These are phyloP conservation scores for Ramaria sp. DNA, from an alignment of 768 basidiomycete species.

Conservation along the genomic window DNA sequence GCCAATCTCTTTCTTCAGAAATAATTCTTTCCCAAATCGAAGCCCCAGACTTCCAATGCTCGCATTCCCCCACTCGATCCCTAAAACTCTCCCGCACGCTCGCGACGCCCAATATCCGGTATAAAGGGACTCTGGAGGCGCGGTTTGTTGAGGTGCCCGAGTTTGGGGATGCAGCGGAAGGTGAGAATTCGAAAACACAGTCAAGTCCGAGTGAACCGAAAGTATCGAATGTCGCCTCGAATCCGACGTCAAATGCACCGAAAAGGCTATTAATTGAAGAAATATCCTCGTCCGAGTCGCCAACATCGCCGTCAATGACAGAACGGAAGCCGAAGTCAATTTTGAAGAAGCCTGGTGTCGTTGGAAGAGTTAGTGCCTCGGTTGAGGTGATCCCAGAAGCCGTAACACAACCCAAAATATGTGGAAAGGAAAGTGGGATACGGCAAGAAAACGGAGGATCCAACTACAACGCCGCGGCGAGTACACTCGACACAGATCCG, in stretches of 20 bases:
- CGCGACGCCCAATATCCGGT: slow-evolving; percentile 62
- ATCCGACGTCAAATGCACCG: slow-evolving; percentile 9
- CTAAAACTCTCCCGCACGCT: slow-evolving; percentile 58
- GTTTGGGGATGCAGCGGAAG: not conserved
- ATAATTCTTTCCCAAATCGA: slow-evolving; percentile 19
- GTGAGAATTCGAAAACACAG: not conserved
- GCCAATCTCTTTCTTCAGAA: slow-evolving; percentile 23
- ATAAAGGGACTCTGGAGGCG: slow-evolving; percentile 57
- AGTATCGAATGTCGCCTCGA: not conserved
- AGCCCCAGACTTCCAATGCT: slow-evolving; percentile 60
- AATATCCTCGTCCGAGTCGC: slow-evolving; percentile 11
- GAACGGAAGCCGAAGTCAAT: not conserved
- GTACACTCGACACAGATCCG: too few species aligned
- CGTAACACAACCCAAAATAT: too few species aligned
- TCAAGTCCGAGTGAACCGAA: not conserved
- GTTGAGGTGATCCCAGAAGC: too few species aligned
- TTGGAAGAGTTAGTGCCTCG: not conserved
- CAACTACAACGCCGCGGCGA: too few species aligned
- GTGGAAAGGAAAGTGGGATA: too few species aligned
- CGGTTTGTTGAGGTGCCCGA: slow-evolving; percentile 20
- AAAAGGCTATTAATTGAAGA: slow-evolving; percentile 41
- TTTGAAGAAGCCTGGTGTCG: not conserved
- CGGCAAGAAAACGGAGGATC: too few species aligned
- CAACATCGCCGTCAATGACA: not conserved
- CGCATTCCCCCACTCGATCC: slow-evolving; percentile 31